Evolutionary conservation across 2,329 filamentous ascomycete species (phyloP).

Genomic region (Nakataea oryzae): DNA sequence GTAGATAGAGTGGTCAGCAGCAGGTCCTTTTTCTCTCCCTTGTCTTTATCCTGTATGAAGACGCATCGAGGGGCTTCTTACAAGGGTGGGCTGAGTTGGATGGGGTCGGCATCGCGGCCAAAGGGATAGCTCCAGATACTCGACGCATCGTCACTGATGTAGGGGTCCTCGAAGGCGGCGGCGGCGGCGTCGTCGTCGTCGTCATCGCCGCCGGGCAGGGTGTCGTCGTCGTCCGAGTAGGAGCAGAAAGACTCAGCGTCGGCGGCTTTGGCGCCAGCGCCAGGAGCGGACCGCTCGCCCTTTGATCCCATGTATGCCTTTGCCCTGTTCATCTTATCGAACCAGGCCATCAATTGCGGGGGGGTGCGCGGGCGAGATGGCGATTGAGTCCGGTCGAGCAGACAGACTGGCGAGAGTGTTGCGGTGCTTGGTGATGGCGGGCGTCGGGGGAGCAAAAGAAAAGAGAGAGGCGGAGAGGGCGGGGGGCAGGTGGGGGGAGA

Average conservation of each 20-base stretch:
- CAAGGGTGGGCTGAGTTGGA: not conserved
- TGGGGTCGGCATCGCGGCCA: not conserved
- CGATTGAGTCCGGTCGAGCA: not conserved
- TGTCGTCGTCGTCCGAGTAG: not conserved
- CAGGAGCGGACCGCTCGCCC: not conserved
- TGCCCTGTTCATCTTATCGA: not conserved
- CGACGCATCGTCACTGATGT: not conserved
- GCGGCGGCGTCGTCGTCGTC: too few relatives aligned
- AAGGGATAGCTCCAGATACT: not conserved
- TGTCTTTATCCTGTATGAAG: not conserved
- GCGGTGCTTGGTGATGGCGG: too few relatives aligned
- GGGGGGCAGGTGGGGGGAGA: not conserved
- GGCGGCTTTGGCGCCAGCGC: not conserved
- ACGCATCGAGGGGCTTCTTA: not conserved
- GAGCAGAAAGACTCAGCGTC: not conserved
- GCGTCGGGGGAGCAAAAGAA: not conserved
- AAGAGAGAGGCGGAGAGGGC: not conserved
- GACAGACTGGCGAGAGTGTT: too few relatives aligned
- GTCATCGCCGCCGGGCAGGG: not conserved
- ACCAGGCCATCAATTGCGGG: not conserved
- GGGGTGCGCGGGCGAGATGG: not conserved
- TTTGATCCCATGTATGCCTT: not conserved
- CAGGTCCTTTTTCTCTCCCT: too few relatives aligned
- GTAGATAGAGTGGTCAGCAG: not conserved
- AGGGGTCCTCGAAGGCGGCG: too few relatives aligned